Percentiles rank a stretch among this genome's conserved stretches.
These are phyloP conservation scores for Myriosclerotinia scirpicola DNA, from an alignment of 2,329 filamentous ascomycete species.

Conservation along the genomic window DNA sequence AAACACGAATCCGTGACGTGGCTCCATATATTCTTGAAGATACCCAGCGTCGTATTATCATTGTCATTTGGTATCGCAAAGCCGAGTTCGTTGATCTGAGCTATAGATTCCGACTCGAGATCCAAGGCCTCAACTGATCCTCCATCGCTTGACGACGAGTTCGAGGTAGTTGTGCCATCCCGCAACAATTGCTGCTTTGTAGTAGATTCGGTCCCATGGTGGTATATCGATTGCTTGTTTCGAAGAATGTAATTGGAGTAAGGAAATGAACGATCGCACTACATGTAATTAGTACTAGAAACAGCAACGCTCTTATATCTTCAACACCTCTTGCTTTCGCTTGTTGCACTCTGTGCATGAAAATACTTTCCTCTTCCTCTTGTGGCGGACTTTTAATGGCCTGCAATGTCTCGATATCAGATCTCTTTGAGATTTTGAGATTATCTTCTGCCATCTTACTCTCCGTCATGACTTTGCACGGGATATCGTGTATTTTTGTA, in stretches of 20 bases:
- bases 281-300: conserved; percentile 25
- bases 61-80: conserved; percentile 50
- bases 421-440: not conserved
- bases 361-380: not conserved
- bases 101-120: conserved; percentile 31
- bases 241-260: conserved; percentile 59
- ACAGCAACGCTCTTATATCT: not conserved
- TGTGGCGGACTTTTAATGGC: not conserved
- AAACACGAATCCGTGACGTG: conserved; percentile 36
- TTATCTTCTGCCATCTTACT: not conserved
- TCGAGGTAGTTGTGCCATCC: conserved; percentile 27
- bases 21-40: conserved; percentile 55
- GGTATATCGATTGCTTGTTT: conserved; percentile 54
- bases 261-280: conserved; percentile 60
- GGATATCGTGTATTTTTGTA: not conserved
- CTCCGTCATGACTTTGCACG: conserved; percentile 5
- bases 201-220: conserved; percentile 50
- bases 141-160: conserved; percentile 25
- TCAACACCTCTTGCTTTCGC: conserved; percentile 48
- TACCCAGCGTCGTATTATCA: conserved; percentile 54
- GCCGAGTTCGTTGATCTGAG: conserved; percentile 46
- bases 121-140: conserved; percentile 27
- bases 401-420: not conserved
- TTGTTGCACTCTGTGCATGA: conserved; percentile 48
- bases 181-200: conserved; percentile 36